Conservation (phyloP, 2,329 filamentous ascomycete species). For the Rhexocercosporidium sp. region DNA sequence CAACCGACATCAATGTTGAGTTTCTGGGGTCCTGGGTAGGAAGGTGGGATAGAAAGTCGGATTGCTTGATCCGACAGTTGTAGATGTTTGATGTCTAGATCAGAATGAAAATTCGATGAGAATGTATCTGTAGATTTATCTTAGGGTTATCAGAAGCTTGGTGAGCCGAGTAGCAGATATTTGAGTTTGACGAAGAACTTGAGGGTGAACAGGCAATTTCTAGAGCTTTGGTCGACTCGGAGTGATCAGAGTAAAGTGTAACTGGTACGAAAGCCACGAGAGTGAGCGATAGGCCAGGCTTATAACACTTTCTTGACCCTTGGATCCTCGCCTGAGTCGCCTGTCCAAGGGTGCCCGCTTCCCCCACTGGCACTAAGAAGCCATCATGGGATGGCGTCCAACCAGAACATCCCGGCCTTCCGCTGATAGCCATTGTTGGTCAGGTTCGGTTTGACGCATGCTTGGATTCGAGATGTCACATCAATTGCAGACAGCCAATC, state of each 20-base stretch:
- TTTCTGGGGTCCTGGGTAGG: conserved; percentile 23
- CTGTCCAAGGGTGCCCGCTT: conserved; percentile 8
- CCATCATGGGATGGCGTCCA: conserved; percentile 30
- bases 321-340: conserved; percentile 21
- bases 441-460: not conserved
- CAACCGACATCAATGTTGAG: conserved; percentile 62
- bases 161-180: conserved; percentile 21
- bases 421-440: conserved; percentile 25
- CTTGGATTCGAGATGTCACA: conserved; percentile 8
- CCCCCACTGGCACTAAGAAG: conserved; percentile 33
- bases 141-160: conserved; percentile 11
- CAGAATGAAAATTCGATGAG: conserved; percentile 3
- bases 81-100: not conserved
- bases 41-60: conserved; percentile 18
- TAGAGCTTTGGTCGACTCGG: conserved; percentile 9
- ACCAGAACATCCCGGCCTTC: conserved; percentile 25
- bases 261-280: conserved; percentile 14
- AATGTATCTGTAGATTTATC: conserved; percentile 7
- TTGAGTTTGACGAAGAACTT: conserved; percentile 1
- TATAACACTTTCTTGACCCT: conserved; percentile 29
- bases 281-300: conserved; percentile 28
- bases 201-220: not conserved
- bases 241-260: conserved; percentile 1
- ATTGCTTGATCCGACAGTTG: conserved; percentile 22
- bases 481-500: conserved; percentile 2